These are phyloP conservation scores for Exophiala oligosperma DNA, from an alignment of 2,329 filamentous ascomycete species.

Conservation along the genomic window DNA sequence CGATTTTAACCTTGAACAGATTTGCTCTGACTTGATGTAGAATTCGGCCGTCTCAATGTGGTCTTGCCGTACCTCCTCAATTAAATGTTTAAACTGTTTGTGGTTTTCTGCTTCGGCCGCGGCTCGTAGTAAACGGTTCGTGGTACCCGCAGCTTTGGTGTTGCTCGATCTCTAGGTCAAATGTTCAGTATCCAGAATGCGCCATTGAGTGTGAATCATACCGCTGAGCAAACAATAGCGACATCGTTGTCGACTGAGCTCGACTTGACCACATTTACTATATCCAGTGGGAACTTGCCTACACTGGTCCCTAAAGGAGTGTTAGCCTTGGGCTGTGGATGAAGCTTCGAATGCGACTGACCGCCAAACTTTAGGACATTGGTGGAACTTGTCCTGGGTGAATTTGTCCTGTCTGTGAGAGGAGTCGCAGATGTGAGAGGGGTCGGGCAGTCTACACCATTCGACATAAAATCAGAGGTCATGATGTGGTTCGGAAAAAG, in stretches of 20 bases:
- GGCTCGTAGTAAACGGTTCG: constrained; percentile 63
- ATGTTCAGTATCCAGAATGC: neutral
- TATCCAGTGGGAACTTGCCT: constrained; percentile 83
- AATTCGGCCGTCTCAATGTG: constrained; percentile 72
- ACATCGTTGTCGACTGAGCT: constrained; percentile 70
- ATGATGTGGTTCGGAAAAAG: constrained; percentile 8
- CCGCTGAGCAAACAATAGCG: constrained; percentile 89
- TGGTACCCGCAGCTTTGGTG: constrained; percentile 92
- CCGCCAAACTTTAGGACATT: constrained; percentile 28
- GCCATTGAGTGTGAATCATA: constrained; percentile 10
- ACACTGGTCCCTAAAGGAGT: constrained; percentile 76
- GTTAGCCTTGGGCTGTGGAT: constrained; percentile 7
- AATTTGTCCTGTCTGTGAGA: constrained; percentile 12
- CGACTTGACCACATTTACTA: constrained; percentile 69
- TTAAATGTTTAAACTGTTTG: constrained; percentile 67
- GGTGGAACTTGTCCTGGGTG: constrained; percentile 11
- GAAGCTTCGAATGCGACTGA: constrained; percentile 1
- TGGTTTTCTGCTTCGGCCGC: constrained; percentile 51
- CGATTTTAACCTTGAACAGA: constrained; percentile 60
- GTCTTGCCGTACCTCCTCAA: constrained; percentile 78
- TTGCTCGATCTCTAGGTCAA: constrained; percentile 70
- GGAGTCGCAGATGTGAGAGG: constrained; percentile 1
- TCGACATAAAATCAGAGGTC: constrained; percentile 23
- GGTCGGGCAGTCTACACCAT: constrained; percentile 23
- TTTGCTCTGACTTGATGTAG: constrained; percentile 58